Conservation (phyloP, 768 basidiomycete genomes). For the Panellus pusillus region DNA sequence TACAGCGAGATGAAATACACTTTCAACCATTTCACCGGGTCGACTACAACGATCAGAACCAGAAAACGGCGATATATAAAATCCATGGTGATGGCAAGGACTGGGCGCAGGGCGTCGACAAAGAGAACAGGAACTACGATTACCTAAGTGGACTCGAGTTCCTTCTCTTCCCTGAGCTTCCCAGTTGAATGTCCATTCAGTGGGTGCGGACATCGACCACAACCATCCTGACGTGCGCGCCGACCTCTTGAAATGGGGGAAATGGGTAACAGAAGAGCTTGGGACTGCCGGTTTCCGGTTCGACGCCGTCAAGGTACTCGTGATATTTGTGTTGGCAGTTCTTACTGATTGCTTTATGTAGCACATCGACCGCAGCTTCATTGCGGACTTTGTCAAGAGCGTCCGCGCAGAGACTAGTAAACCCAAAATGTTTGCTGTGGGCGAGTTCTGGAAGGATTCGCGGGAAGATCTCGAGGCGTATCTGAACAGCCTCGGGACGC, state of each 20-base stretch:
- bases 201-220: constrained; percentile 51
- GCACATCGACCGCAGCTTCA: constrained; percentile 35
- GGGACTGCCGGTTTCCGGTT: constrained; percentile 33
- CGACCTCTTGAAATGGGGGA: constrained; percentile 58
- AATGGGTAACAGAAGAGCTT: constrained; percentile 47
- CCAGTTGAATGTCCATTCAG: constrained; percentile 4
- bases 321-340: background rate
- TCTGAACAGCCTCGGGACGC: constrained; percentile 25
- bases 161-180: background rate
- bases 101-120: constrained; percentile 64
- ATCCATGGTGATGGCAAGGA: constrained; percentile 54
- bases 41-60: constrained; percentile 61
- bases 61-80: constrained; percentile 51
- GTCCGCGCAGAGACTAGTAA: constrained; percentile 36
- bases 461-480: constrained; percentile 26
- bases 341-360: background rate
- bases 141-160: constrained; percentile 43
- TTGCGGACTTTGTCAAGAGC: constrained; percentile 35
- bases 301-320: constrained; percentile 39
- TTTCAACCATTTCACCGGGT: constrained; percentile 61
- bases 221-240: constrained; percentile 58
- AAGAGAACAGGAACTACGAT: constrained; percentile 64
- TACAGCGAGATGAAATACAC: constrained; percentile 57
- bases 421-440: constrained; percentile 41
- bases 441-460: constrained; percentile 47